phyloP scores from a whole-genome alignment of 805 yeast genomes.

The Tetrapisispora fleetii region DNA sequence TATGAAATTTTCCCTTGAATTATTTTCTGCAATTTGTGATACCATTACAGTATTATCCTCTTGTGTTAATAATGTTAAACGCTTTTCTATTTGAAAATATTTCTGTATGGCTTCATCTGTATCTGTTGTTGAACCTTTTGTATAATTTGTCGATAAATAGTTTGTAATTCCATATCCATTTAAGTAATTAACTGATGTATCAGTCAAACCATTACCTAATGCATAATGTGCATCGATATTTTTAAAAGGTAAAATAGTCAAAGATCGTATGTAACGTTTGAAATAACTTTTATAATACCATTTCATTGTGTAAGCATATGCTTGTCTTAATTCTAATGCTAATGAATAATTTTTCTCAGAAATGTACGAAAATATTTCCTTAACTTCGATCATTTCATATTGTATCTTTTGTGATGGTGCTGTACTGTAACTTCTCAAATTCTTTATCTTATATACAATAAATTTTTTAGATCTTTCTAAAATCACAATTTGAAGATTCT shows the following conservation, averaged over 20 bases:
- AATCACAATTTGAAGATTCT: constrained; percentile 48
- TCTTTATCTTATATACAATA: constrained; percentile 53
- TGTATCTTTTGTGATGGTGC: constrained; percentile 70
- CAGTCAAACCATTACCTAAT: constrained; percentile 37
- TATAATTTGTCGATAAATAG: constrained; percentile 18
- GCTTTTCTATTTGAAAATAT: constrained; percentile 46
- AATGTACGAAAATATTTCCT: constrained; percentile 52
- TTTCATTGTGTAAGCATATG: constrained; percentile 78
- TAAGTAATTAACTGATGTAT: constrained; percentile 11
- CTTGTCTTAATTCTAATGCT: constrained; percentile 64
- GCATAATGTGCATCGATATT: constrained; percentile 47
- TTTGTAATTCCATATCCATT: constrained; percentile 24
- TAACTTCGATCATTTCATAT: constrained; percentile 49
- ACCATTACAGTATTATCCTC: constrained; percentile 59
- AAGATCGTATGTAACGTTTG: constrained; percentile 61
- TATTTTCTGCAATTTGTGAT: constrained; percentile 77
- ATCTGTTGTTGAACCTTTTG: constrained; percentile 4
- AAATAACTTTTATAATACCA: constrained; percentile 87
- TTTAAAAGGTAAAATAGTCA: constrained; percentile 51
- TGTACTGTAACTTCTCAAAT: constrained; percentile 49
- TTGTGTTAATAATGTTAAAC: constrained; percentile 48
- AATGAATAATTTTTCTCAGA: constrained; percentile 44
- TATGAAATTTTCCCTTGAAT: constrained; percentile 52
- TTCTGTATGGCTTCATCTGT: constrained; percentile 35
- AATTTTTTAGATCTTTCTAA: constrained; percentile 69